Evolutionary conservation across 768 basidiomycete genomes (phyloP).

Genomic region (Mycena haematopus): DNA sequence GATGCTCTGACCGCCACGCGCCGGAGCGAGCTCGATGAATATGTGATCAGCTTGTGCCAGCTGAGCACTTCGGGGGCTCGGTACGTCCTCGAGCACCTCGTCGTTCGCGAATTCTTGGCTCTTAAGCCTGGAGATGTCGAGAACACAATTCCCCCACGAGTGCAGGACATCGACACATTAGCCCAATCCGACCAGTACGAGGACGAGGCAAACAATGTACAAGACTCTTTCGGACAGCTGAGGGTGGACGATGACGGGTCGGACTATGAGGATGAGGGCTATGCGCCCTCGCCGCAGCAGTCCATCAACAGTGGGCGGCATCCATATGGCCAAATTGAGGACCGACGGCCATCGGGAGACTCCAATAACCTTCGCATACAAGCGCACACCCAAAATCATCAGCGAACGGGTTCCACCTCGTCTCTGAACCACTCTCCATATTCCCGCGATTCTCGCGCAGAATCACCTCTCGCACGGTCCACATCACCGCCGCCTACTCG

Average conservation of each 20-base stretch:
- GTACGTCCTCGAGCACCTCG: constrained; percentile 80
- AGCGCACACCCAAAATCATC: constrained; percentile 54
- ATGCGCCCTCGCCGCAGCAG: constrained; percentile 51
- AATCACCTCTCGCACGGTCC: constrained; percentile 48
- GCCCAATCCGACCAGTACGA: constrained; percentile 41
- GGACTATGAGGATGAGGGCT: constrained; percentile 68
- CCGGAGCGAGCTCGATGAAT: constrained; percentile 85
- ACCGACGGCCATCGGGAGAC: constrained; percentile 48
- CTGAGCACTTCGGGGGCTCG: constrained; percentile 71
- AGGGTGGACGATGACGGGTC: constrained; percentile 62
- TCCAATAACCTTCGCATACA: constrained; percentile 45
- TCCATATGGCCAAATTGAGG: constrained; percentile 43
- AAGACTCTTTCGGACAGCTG: constrained; percentile 58
- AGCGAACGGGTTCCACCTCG: constrained; percentile 55
- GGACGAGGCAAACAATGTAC: constrained; percentile 49
- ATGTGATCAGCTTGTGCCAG: constrained; percentile 80
- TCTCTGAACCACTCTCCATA: constrained; percentile 51
- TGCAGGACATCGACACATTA: constrained; percentile 63
- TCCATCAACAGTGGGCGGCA: constrained; percentile 39
- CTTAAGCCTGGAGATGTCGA: constrained; percentile 87
- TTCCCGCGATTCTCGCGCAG: constrained; percentile 33
- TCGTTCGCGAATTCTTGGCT: constrained; percentile 84
- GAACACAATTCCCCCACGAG: constrained; percentile 65
- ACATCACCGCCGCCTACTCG: constrained; percentile 40
- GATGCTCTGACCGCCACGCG: constrained; percentile 82